Evolutionary conservation across 768 basidiomycete species (phyloP).

Genomic region (Lactarius pseudohatsudake): DNA sequence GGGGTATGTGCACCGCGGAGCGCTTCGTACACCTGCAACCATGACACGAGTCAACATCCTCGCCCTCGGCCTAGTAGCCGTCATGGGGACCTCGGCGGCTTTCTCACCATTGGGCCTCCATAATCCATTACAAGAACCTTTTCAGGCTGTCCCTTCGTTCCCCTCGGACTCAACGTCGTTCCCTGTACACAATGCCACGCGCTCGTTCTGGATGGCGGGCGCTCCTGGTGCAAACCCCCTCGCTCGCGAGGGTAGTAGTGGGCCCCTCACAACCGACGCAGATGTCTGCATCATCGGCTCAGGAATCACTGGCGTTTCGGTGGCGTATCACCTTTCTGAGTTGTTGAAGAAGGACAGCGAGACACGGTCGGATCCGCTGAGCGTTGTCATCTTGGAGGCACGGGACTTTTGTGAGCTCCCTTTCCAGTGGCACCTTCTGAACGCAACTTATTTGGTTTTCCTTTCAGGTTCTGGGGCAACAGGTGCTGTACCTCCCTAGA

Average conservation of each 20-base stretch:
- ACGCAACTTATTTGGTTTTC: conserved; percentile 8
- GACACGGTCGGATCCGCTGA: conserved; percentile 36
- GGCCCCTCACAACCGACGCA: conserved; percentile 54
- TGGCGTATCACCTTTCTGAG: conserved; percentile 68
- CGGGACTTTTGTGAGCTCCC: conserved; percentile 74
- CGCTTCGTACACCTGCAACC: background rate
- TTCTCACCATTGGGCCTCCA: background rate
- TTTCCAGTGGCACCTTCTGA: background rate
- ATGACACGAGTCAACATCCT: conserved; percentile 13
- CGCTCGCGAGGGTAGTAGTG: conserved; percentile 63
- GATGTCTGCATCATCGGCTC: conserved; percentile 81
- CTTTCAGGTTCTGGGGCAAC: conserved; percentile 71
- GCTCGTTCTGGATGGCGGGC: conserved; percentile 70
- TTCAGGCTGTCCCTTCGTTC: background rate
- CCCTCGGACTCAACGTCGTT: conserved; percentile 33
- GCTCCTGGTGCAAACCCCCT: conserved; percentile 61
- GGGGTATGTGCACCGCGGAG: background rate
- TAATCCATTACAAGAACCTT: conserved; percentile 1
- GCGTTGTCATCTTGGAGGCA: conserved; percentile 74
- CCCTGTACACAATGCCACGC: conserved; percentile 64
- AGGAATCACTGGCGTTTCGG: conserved; percentile 74
- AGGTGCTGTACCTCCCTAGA: conserved; percentile 42
- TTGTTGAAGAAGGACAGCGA: conserved; percentile 15
- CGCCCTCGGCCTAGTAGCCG: background rate
- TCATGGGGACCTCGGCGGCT: background rate